A percentile compares a stretch with the other conserved stretches of the same genome.
Evolutionary conservation across 2,329 filamentous ascomycete species (phyloP).

Genomic region (Aspergillus thermomutatus): DNA sequence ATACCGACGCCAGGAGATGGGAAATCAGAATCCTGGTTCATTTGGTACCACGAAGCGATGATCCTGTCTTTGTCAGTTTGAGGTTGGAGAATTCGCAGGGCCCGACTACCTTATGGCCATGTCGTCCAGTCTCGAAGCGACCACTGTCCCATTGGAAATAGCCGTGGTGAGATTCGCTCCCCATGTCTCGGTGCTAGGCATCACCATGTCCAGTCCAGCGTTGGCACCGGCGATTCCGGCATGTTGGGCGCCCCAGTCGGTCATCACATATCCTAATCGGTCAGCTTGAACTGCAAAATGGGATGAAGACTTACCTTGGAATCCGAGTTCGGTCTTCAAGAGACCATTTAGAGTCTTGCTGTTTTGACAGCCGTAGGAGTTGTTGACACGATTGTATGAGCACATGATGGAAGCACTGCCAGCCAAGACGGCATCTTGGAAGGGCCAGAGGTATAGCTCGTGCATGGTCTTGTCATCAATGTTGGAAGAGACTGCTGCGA

Average conservation of each 20-base stretch:
- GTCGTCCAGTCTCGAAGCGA: constrained; percentile 53
- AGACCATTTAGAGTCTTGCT: constrained; percentile 71
- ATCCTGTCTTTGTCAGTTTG: constrained; percentile 24
- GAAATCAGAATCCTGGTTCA: constrained; percentile 17
- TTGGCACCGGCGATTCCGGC: constrained; percentile 32
- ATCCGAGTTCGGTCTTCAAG: constrained; percentile 74
- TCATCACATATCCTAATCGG: constrained; percentile 67
- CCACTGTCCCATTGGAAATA: constrained; percentile 60
- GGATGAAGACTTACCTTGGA: constrained; percentile 42
- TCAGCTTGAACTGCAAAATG: not conserved
- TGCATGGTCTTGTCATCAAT: constrained; percentile 64
- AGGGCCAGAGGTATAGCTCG: constrained; percentile 65
- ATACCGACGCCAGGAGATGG: constrained; percentile 22
- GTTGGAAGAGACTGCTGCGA: constrained; percentile 55
- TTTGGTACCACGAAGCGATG: constrained; percentile 46
- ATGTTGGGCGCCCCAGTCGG: constrained; percentile 76
- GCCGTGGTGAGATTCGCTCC: constrained; percentile 48
- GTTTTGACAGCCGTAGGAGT: constrained; percentile 77
- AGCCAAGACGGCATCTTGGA: constrained; percentile 58
- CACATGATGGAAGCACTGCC: constrained; percentile 62
- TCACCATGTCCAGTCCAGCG: constrained; percentile 25
- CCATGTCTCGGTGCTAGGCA: constrained; percentile 19
- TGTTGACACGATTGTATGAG: constrained; percentile 64
- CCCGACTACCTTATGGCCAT: constrained; percentile 50
- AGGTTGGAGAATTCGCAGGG: not conserved